A percentile compares a stretch with the other conserved stretches of the same genome.
Evolutionary conservation across 768 basidiomycete genomes (phyloP).

Genomic region (Leccinellum albellum): DNA sequence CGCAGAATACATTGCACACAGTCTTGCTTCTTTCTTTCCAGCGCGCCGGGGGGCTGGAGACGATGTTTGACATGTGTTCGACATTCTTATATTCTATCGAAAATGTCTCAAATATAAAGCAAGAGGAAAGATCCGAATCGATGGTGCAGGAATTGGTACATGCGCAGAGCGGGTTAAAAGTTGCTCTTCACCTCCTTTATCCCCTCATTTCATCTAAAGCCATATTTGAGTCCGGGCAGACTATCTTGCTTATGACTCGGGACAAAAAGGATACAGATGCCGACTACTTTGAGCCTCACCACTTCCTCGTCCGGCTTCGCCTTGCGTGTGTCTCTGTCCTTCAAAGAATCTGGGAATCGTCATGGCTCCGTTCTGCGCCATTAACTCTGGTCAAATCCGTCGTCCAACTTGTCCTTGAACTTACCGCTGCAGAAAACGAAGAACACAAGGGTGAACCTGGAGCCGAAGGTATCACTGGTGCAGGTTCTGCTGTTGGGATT

Average conservation of each 20-base stretch:
- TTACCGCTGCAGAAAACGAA: slow-evolving; percentile 81
- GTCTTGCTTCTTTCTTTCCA: slow-evolving; percentile 76
- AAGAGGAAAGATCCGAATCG: slow-evolving; percentile 54
- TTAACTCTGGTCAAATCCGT: slow-evolving; percentile 70
- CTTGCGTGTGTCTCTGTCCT: slow-evolving; percentile 64
- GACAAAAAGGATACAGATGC: slow-evolving; percentile 77
- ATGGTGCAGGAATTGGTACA: slow-evolving; percentile 66
- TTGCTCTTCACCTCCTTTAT: slow-evolving; percentile 71
- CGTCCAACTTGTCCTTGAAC: slow-evolving; percentile 73
- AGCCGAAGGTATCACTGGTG: slow-evolving; percentile 32
- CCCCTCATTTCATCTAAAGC: slow-evolving; percentile 76
- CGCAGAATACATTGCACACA: slow-evolving; percentile 74
- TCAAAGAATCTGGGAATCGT: slow-evolving; percentile 71
- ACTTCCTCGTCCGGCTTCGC: slow-evolving; percentile 82
- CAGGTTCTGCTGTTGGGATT: slow-evolving; percentile 28
- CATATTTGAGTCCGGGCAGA: slow-evolving; percentile 84
- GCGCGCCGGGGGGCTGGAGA: slow-evolving; percentile 64
- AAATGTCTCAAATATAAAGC: slow-evolving; percentile 42
- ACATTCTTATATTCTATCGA: slow-evolving; percentile 57
- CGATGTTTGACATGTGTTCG: slow-evolving; percentile 56
- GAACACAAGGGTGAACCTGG: slow-evolving; percentile 50
- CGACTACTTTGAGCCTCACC: slow-evolving; percentile 81
- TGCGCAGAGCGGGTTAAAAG: slow-evolving; percentile 78
- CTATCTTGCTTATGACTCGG: slow-evolving; percentile 60
- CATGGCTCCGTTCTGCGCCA: slow-evolving; percentile 78